Conservation (phyloP, 2,329 filamentous ascomycete genomes). For the Waltergamsia citrina region DNA sequence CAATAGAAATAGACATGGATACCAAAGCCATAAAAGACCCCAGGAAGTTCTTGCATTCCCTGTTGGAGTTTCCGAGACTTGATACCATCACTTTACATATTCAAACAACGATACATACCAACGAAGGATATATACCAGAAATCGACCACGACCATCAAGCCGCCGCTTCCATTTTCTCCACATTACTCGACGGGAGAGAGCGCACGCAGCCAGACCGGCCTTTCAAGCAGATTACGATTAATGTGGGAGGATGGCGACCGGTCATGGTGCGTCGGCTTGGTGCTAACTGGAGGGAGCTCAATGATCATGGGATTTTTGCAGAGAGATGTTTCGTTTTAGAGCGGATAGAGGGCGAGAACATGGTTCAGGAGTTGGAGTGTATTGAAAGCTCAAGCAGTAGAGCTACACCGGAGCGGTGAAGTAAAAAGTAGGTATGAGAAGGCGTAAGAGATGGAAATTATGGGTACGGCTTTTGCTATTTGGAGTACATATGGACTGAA, state of each 20-base stretch:
- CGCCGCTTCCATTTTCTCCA: slow-evolving; percentile 20
- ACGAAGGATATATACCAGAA: not conserved
- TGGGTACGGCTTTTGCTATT: too few relatives aligned
- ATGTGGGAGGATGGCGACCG: slow-evolving; percentile 36
- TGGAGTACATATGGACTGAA: too few relatives aligned
- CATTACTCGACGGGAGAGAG: slow-evolving; percentile 19
- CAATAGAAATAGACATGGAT: slow-evolving; percentile 39
- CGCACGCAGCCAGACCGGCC: slow-evolving; percentile 5
- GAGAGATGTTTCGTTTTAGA: slow-evolving; percentile 37
- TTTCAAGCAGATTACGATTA: slow-evolving; percentile 33
- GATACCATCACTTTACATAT: slow-evolving; percentile 32
- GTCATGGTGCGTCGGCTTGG: slow-evolving; percentile 33
- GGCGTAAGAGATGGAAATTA: too few relatives aligned
- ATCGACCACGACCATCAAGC: slow-evolving; percentile 26
- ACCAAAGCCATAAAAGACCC: slow-evolving; percentile 21
- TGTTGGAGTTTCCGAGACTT: slow-evolving; percentile 28
- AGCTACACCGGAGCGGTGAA: slow-evolving; percentile 1
- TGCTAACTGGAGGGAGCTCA: slow-evolving; percentile 27
- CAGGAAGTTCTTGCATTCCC: slow-evolving; percentile 23
- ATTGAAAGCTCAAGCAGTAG: not conserved
- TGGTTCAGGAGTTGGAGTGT: slow-evolving; percentile 14
- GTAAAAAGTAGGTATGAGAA: too few relatives aligned
- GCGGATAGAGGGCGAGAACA: slow-evolving; percentile 11
- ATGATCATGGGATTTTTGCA: slow-evolving; percentile 31
- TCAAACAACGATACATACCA: slow-evolving; percentile 25